These are phyloP conservation scores for Aquanectria penicillioides DNA, from an alignment of 2,329 filamentous ascomycete genomes.

Conservation along the genomic window DNA sequence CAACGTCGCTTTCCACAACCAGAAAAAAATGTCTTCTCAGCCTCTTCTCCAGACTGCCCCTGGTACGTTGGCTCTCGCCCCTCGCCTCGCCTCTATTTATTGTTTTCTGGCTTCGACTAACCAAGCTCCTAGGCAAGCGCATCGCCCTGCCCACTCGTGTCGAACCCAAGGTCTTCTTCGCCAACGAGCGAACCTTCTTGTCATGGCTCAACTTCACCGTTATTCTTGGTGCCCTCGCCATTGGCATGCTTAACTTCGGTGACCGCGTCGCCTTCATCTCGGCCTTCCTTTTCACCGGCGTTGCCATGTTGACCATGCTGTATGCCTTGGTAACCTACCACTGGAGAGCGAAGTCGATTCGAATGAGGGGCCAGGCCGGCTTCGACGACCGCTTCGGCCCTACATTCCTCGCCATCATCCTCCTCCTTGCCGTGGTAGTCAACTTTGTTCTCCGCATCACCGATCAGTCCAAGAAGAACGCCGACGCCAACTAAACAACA, in stretches of 20 bases:
- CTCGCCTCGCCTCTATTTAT: background rate
- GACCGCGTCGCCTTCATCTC: conserved; percentile 94
- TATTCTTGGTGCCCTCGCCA: conserved; percentile 93
- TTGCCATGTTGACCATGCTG: conserved; percentile 94
- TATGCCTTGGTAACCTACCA: conserved; percentile 97
- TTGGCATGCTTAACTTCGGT: conserved; percentile 98
- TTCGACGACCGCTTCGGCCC: conserved; percentile 97
- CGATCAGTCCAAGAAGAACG: conserved; percentile 52
- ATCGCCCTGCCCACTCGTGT: conserved; percentile 98
- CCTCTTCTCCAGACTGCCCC: conserved; percentile 94
- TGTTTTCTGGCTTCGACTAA: conserved; percentile 23
- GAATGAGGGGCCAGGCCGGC: conserved; percentile 89
- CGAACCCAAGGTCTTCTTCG: conserved; percentile 99
- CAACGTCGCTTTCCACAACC: background rate
- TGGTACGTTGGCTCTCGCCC: conserved; percentile 65
- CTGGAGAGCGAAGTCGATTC: conserved; percentile 94
- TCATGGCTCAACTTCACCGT: conserved; percentile 99
- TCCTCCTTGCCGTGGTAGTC: conserved; percentile 90
- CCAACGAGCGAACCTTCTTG: conserved; percentile 98
- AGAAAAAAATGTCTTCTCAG: conserved; percentile 84
- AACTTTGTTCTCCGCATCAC: conserved; percentile 89
- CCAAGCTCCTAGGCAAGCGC: conserved; percentile 80
- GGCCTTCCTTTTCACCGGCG: conserved; percentile 91
- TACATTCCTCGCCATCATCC: conserved; percentile 85
- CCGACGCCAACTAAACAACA: background rate